phyloP scores from a whole-genome alignment of 108 stramenopile species.

The Cyclotella cryptica region DNA sequence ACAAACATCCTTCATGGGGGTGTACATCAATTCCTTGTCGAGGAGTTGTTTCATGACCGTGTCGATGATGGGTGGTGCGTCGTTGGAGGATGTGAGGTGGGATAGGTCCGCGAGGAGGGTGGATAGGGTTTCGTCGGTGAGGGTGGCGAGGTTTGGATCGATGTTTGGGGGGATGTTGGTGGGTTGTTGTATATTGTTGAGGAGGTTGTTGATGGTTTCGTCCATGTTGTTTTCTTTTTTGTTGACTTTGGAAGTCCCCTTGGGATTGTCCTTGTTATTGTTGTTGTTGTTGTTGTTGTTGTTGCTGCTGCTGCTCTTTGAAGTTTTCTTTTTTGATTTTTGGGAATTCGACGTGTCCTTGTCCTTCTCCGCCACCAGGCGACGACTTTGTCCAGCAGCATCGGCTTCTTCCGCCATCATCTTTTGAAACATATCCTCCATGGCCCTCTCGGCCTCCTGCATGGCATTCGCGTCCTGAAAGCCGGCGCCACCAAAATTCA shows the following conservation, averaged over 20 bases:
- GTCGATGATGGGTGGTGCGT: constrained; percentile 60
- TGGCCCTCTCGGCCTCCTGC: constrained; percentile 94
- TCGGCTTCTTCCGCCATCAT: not conserved
- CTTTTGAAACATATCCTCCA: constrained; percentile 25
- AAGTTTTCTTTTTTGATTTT: not conserved
- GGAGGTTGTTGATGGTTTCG: constrained; percentile 7
- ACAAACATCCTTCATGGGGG: constrained; percentile 91
- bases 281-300: not conserved
- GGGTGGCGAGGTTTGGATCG: not conserved
- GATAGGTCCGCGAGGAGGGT: constrained; percentile 2
- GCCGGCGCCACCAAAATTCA: constrained; percentile 84
- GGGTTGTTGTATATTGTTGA: constrained; percentile 17
- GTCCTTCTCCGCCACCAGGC: no score
- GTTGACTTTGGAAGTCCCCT: constrained; percentile 16
- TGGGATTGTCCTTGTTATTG: not conserved
- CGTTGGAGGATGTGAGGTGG: not conserved
- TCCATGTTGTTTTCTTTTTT: constrained; percentile 15
- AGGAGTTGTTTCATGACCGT: constrained; percentile 95
- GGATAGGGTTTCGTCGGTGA: not conserved
- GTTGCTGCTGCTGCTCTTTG: not conserved
- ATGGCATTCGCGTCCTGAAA: constrained; percentile 92
- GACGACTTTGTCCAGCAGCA: no score
- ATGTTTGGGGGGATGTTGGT: not conserved
- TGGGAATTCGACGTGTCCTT: not conserved
- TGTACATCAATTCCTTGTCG: constrained; percentile 96